Evolutionary conservation across 176 grass and related monocot genomes (phyloP), one percentile per base, ranked within the genome.

Genomic region (Oryza coarctata): DNA sequence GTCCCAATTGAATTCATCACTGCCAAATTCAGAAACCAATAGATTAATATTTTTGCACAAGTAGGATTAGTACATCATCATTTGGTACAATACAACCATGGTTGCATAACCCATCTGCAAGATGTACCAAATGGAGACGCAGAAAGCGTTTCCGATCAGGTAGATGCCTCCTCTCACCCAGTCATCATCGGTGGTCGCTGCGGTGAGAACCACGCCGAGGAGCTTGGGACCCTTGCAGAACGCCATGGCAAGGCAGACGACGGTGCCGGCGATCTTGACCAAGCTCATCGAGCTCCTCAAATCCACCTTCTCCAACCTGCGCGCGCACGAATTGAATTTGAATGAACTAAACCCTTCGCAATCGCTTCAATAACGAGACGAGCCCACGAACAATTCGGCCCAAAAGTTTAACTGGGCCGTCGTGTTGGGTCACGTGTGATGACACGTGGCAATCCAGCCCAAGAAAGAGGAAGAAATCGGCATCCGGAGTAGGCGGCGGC

Each of bases 71-170:
- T 22, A 22, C 4, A 52, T 20, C 49, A 52, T 52, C 17, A 52
- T 52, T 3, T 17, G 17, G 4, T 52, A 52, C 0, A 3, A 52
- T 15, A 47, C 44, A 55, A 18, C 6, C 17, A 25, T n/a, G 22
- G 9, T 60, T 63, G 38, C 64, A 25, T 3, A 9, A 8, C 70
- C 78, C 74, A 64, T 88, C 88, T 94, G 92, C 77, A 94, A 75
- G 65, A 94, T 87, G 62, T 89, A 88, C 89, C 86, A 91, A 23
- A 87, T 63, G 44, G 92, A 89, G 89, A 90, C 75, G 80, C 86
- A 89, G 39, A 66, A 40, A 18, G 60, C 72, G 9, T 83, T 87
- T 70, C 50, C 89, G 9, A 89, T 38, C 20, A 94, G 89, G 38
- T 82, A 87, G n/a, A 92, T 79, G 12, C 80, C 75, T 25, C 92